phyloP scores from a whole-genome alignment of 345 rosid species.

The Erucastrum elatum region DNA sequence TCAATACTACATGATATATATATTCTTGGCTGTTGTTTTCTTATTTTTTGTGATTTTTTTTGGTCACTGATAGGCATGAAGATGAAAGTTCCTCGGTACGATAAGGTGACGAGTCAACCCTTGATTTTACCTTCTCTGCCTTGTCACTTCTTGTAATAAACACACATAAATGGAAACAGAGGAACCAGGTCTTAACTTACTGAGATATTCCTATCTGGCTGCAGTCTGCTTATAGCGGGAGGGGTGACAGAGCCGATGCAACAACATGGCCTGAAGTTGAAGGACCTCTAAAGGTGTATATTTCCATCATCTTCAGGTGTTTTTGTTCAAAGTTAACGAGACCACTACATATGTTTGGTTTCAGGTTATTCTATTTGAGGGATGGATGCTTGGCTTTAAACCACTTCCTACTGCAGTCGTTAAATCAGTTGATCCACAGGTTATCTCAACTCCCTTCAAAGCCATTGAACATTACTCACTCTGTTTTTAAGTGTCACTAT shows the following conservation, averaged over 20 bases:
- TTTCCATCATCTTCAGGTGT: constrained; percentile 9
- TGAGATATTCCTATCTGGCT: constrained; percentile 20
- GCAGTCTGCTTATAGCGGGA: constrained; percentile 90
- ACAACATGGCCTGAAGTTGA: constrained; percentile 84
- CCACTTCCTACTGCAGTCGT: constrained; percentile 66
- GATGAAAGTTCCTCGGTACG: constrained; percentile 93
- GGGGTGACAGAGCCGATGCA: constrained; percentile 91
- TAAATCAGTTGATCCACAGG: constrained; percentile 87
- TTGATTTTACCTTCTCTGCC: not conserved
- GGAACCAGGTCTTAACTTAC: not conserved
- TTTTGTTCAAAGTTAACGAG: not conserved
- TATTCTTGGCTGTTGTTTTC: constrained; percentile 2
- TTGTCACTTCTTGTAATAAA: constrained; percentile 3
- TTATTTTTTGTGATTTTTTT: constrained; percentile 24
- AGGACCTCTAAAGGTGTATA: constrained; percentile 75
- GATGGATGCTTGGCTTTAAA: constrained; percentile 99
- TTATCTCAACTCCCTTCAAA: constrained; percentile 14
- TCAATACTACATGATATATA: not conserved
- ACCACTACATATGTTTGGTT: not conserved
- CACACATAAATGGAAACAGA: constrained; percentile 8
- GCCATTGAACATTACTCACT: not conserved
- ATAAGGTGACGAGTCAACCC: constrained; percentile 59
- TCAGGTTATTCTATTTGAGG: constrained; percentile 86
- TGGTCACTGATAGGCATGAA: constrained; percentile 59
- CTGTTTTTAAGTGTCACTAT: too few relatives aligned